These are phyloP conservation scores for Pseudocercospora fijiensis DNA, from an alignment of 2,329 filamentous ascomycete genomes.

Conservation along the genomic window DNA sequence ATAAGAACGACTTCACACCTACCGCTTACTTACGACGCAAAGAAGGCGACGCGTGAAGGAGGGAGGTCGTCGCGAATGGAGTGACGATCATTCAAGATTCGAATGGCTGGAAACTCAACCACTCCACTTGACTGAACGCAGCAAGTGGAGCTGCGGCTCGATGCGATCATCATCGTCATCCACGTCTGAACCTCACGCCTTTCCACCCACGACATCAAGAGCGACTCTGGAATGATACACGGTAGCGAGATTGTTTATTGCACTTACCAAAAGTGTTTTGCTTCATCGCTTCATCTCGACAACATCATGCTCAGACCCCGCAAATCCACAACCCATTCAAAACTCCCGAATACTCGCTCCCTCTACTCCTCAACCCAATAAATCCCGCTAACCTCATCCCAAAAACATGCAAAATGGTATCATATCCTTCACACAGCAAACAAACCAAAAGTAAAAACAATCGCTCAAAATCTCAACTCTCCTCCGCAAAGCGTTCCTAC, in stretches of 20 bases:
- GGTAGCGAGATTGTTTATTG: neutral
- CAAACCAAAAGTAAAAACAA: too few relatives aligned
- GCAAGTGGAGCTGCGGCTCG: neutral
- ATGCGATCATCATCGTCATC: neutral
- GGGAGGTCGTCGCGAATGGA: neutral
- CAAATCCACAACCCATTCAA: neutral
- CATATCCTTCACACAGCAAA: too few relatives aligned
- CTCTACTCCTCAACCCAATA: neutral
- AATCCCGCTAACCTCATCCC: neutral
- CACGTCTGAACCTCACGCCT: neutral
- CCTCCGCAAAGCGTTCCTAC: slow-evolving; percentile 42
- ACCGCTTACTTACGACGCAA: neutral
- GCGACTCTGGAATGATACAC: too few relatives aligned
- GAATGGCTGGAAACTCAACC: neutral
- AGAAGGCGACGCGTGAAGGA: neutral
- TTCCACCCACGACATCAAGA: neutral
- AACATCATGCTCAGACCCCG: neutral
- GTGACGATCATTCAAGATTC: neutral
- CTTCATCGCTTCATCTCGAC: neutral
- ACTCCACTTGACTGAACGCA: neutral
- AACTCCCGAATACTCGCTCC: neutral
- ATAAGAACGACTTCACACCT: too few relatives aligned
- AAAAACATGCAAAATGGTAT: neutral
- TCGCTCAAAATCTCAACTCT: neutral
- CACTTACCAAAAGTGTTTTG: neutral